Percentiles rank a stretch among this genome's conserved stretches.
Evolutionary conservation across 2,329 filamentous ascomycete species (phyloP).

Genomic region (Fusarium lateritium): DNA sequence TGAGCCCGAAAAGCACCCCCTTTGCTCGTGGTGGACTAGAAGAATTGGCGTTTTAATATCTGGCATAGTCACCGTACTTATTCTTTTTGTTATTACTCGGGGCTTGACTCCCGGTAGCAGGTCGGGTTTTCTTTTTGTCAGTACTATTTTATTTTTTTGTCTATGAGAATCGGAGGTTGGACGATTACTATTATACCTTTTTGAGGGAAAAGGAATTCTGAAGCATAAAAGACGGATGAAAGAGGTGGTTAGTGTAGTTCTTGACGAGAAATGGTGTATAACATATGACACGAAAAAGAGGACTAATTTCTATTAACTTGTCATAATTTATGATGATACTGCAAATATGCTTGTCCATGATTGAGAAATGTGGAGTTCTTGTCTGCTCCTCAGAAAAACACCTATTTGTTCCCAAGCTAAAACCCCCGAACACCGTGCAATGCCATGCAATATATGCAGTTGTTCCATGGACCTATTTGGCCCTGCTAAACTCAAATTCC

Average conservation of each 20-base stretch:
- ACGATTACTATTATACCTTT: constrained; percentile 17
- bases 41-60: constrained; percentile 36
- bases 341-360: not conserved
- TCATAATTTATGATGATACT: constrained; percentile 7
- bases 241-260: constrained; percentile 9
- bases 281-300: constrained; percentile 35
- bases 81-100: constrained; percentile 8
- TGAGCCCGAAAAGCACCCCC: constrained; percentile 42
- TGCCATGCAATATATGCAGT: constrained; percentile 45
- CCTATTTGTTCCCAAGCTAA: constrained; percentile 21
- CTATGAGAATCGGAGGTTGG: constrained; percentile 33
- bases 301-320: constrained; percentile 18
- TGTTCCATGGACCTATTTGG: not conserved
- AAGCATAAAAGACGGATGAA: constrained; percentile 14
- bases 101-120: not conserved
- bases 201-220: not conserved
- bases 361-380: constrained; percentile 13
- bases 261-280: constrained; percentile 37
- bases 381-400: constrained; percentile 10
- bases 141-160: constrained; percentile 23
- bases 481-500: not conserved
- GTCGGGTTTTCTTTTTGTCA: constrained; percentile 6
- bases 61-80: constrained; percentile 8
- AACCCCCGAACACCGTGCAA: constrained; percentile 55
- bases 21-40: constrained; percentile 42